Evolutionary conservation across 495 filamentous ascomycete genomes (phyloP), one percentile per base, ranked within the genome.

Genomic region (Tuber borchii): DNA sequence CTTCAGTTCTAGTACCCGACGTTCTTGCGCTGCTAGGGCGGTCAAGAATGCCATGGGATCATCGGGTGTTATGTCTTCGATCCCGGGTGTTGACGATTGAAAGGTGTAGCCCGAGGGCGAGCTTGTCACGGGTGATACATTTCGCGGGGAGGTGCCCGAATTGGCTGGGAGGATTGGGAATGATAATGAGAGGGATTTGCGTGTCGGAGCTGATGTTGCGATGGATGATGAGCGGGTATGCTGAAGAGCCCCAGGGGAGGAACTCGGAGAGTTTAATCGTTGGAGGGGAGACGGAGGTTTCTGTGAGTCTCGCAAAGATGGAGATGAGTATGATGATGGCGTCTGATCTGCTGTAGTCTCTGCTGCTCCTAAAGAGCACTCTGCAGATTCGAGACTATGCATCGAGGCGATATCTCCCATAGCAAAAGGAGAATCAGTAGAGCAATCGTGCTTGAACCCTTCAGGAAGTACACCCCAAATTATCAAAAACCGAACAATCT

Each of bases 1-100:
- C 71, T 90, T 91, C 44, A 98, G 86, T 85, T 98, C 95, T 65
- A 99, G 85, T 9, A 99, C 95, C 72, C 89, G 90, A n/a, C 95
- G 90, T 83, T 99, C 95, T 84, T 97, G 94, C 8, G 93, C 91
- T 20, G 95, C 95, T 74, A 98, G 90, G 45, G 93, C 92, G 48
- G 93, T 93, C 61, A 99, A 89, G 77, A 97, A 91, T n/a, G 89
- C 88, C 79, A 87, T 90, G 39, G 91, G 86, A 78, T 96, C 93
- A 61, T 85, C 86, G 0, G 92, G 90, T 3, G 74, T 71, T 51
- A 79, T 56, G 43, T 77, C 79, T 34, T 19, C 51, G n/a, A 40
- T 68, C 42, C 61, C 40, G 26, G 45, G 39, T 1, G 48, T 37
- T n/a, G 75, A 68, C 6, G 75, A 3, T 10, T 17, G 69, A 22